Evolutionary conservation across 139 green algal species (phyloP).

Genomic region (Auxenochlorella pyrenoidosa): DNA sequence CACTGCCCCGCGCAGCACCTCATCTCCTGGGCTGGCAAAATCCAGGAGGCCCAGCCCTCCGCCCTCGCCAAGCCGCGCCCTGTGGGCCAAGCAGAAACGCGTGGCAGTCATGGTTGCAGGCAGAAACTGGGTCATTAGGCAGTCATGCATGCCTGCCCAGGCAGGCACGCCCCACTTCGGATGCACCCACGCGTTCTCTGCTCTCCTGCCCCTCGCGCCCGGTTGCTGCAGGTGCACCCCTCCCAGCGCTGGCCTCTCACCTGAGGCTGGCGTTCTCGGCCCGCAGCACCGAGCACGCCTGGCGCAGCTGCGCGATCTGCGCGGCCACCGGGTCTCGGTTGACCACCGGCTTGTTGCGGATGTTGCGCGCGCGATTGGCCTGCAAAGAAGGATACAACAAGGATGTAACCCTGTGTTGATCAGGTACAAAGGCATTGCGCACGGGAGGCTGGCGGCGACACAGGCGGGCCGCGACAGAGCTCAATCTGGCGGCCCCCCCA

Average conservation of each 20-base stretch:
- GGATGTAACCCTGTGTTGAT: no score
- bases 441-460: no score
- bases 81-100: background rate
- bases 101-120: background rate
- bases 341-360: slow-evolving; percentile 96
- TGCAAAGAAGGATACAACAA: slow-evolving; percentile 34
- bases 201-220: slow-evolving; percentile 1
- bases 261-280: slow-evolving; percentile 64
- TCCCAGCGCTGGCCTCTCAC: slow-evolving; percentile 2
- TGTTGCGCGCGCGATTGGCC: slow-evolving; percentile 88
- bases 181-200: no score
- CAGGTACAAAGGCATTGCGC: no score
- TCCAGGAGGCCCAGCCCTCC: background rate
- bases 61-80: slow-evolving; percentile 2
- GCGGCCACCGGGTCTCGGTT: slow-evolving; percentile 88
- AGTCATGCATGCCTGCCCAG: background rate
- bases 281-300: slow-evolving; percentile 70
- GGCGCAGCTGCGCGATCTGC: slow-evolving; percentile 79
- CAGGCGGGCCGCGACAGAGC: no score
- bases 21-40: background rate
- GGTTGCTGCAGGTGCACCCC: no score
- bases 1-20: slow-evolving; percentile 47
- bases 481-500: no score
- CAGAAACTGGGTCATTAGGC: no score
- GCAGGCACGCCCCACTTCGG: background rate